phyloP scores from a whole-genome alignment of 1,284 basidiomycete species.

The Cutaneotrichosporon sp. region DNA sequence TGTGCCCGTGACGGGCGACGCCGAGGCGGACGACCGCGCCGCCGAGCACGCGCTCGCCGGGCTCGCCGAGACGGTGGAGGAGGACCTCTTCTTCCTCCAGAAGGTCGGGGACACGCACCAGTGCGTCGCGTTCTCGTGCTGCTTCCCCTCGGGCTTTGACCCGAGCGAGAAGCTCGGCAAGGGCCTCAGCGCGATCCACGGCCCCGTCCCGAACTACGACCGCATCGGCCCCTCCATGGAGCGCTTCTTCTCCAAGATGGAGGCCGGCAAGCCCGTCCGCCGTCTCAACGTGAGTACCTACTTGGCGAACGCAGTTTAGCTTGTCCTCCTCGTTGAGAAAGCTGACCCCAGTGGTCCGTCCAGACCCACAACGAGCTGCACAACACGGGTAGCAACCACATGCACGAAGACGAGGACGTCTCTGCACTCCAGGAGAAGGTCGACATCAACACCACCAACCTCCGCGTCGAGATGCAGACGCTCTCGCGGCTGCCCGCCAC shows the following conservation, averaged over 20 bases:
- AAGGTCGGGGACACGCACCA: slow-evolving; percentile 11
- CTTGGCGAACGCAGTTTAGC: too few species aligned
- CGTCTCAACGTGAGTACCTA: slow-evolving; percentile 19
- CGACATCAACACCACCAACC: slow-evolving; percentile 11
- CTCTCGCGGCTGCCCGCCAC: slow-evolving; percentile 18
- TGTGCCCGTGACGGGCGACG: neutral
- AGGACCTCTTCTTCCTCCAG: slow-evolving; percentile 22
- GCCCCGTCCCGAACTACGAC: slow-evolving; percentile 19
- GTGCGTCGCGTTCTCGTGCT: slow-evolving; percentile 23
- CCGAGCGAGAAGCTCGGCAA: slow-evolving; percentile 19
- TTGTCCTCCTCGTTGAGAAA: too few species aligned
- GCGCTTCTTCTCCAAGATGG: slow-evolving; percentile 20
- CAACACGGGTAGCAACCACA: slow-evolving; percentile 16
- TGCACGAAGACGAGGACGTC: slow-evolving; percentile 9
- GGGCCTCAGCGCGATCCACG: slow-evolving; percentile 18
- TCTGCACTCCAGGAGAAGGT: neutral
- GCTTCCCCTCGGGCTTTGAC: slow-evolving; percentile 22
- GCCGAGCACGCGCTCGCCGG: slow-evolving; percentile 4
- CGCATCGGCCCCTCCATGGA: slow-evolving; percentile 23
- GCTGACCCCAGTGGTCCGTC: slow-evolving; percentile 19
- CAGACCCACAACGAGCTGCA: slow-evolving; percentile 19
- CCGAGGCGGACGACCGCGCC: neutral
- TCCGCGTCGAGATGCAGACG: slow-evolving; percentile 22
- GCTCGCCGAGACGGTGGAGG: slow-evolving; percentile 21
- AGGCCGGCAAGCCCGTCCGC: slow-evolving; percentile 18